Conservation (phyloP, 192 early-diverging fungal species). For the Phlyctochytrium planicorne region DNA sequence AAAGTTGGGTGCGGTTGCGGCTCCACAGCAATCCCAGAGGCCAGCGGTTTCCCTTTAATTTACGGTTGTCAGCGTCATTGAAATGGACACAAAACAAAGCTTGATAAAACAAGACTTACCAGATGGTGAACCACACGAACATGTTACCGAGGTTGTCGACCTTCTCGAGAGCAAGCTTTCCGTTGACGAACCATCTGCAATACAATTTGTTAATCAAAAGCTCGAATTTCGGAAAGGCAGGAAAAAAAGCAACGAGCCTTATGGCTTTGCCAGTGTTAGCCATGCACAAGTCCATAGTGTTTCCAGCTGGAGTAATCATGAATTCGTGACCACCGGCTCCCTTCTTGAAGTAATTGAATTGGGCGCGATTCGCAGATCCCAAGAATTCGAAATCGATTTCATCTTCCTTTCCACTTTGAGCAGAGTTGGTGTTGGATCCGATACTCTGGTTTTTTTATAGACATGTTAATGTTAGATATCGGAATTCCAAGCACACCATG, state of each 20-base stretch:
- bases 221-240: no score
- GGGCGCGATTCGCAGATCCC: not conserved
- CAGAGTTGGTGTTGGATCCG: not conserved
- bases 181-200: constrained; percentile 5
- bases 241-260: no score
- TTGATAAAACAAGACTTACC: not conserved
- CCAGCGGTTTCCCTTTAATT: not conserved
- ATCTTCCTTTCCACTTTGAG: not conserved
- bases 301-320: not conserved
- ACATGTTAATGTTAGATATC: no score
- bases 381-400: constrained; percentile 5
- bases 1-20: not conserved
- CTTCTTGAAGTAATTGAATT: constrained; percentile 1
- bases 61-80: not conserved
- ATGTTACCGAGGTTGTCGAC: not conserved
- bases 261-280: not conserved
- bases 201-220: no score
- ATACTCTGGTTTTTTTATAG: no score
- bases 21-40: not conserved
- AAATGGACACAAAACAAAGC: no score
- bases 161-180: not conserved
- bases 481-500: not conserved
- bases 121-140: not conserved
- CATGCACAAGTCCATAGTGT: not conserved
- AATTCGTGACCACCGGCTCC: not conserved